A percentile compares a stretch with the other conserved stretches of the same genome.
These are phyloP conservation scores for Apium graveolens DNA, from an alignment of 129 eudicot species.

Conservation along the genomic window DNA sequence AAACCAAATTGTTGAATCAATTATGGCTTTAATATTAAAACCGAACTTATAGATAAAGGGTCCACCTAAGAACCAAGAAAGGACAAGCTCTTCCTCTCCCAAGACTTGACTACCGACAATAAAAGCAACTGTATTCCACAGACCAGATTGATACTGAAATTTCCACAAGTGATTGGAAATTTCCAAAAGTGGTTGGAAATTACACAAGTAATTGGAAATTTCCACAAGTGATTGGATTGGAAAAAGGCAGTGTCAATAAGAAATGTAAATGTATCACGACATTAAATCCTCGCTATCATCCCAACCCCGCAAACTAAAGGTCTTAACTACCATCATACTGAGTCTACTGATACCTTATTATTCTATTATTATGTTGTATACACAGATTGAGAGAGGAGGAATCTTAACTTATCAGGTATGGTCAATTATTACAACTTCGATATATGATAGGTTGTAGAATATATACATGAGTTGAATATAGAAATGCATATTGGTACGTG, in stretches of 20 bases:
- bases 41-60: neutral
- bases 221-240: constrained; percentile 18
- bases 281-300: neutral
- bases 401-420: neutral
- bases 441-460: neutral
- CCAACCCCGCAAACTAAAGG: neutral
- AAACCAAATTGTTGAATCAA: neutral
- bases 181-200: too few species aligned
- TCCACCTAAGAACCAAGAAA: constrained; percentile 34
- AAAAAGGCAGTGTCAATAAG: neutral
- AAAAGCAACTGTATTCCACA: constrained; percentile 89
- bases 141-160: constrained; percentile 64
- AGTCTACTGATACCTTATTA: neutral
- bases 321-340: neutral
- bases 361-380: neutral
- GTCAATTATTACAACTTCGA: neutral
- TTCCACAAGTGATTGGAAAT: constrained; percentile 19
- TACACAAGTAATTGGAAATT: too few species aligned
- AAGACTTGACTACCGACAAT: constrained; percentile 95
- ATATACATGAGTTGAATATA: neutral
- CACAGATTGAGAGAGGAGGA: too few species aligned
- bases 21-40: neutral
- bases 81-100: constrained; percentile 74
- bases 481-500: constrained; percentile 43
- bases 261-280: neutral